phyloP scores from a whole-genome alignment of 208 protist genomes.

The Wallacemonas rigidus region DNA sequence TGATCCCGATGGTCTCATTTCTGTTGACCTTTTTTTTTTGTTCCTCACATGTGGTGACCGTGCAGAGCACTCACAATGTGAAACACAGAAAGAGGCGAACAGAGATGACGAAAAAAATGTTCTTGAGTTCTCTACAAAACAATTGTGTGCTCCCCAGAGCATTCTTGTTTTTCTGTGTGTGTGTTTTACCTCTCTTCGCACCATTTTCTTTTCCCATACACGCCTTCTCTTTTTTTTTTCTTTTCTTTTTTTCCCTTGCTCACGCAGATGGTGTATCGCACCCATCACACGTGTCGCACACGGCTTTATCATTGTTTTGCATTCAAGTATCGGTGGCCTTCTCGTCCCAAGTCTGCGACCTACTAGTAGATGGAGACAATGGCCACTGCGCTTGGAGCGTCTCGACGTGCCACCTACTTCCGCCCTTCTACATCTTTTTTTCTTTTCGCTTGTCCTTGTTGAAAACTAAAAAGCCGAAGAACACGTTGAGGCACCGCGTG shows the following conservation, averaged over 20 bases:
- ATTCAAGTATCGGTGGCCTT: neutral
- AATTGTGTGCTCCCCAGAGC: neutral
- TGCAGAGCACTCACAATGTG: neutral
- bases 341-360: no score
- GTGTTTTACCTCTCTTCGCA: neutral
- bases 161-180: constrained; percentile 3
- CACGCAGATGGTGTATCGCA: neutral
- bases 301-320: neutral
- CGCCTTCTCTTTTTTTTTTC: neutral
- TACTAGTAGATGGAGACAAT: no score
- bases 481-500: no score
- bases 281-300: neutral
- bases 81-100: neutral
- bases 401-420: neutral
- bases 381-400: no score
- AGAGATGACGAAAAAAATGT: neutral
- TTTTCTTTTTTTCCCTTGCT: constrained; percentile 1
- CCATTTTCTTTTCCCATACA: neutral
- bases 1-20: no score
- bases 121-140: neutral
- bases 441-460: constrained; percentile 4
- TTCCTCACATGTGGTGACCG: neutral
- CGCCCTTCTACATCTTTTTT: neutral
- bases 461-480: neutral
- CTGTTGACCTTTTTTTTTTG: neutral